Conservation (phyloP, 2,329 filamentous ascomycete genomes). For the Hypoxylon sp. region DNA sequence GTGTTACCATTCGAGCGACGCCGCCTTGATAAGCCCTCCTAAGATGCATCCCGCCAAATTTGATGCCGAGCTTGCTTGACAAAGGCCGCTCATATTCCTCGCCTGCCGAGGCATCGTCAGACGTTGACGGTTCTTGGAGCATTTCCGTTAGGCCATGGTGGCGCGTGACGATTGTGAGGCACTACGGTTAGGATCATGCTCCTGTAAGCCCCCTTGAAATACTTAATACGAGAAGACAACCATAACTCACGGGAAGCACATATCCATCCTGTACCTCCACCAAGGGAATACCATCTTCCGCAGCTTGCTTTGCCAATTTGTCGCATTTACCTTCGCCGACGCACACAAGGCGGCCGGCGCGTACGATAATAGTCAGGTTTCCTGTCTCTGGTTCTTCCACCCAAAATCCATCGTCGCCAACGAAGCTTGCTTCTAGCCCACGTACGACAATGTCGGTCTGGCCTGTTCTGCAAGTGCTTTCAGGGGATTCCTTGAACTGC, state of each 20-base stretch:
- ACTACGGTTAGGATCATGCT: conserved; percentile 19
- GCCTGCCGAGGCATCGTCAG: conserved; percentile 33
- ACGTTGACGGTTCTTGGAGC: conserved; percentile 41
- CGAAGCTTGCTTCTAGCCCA: conserved; percentile 29
- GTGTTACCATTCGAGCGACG: conserved; percentile 39
- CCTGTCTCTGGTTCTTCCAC: conserved; percentile 25
- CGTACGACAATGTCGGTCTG: conserved; percentile 35
- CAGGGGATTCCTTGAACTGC: conserved; percentile 3
- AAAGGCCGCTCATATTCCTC: conserved; percentile 31
- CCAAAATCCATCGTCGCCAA: conserved; percentile 26
- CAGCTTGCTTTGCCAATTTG: conserved; percentile 13
- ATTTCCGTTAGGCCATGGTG: conserved; percentile 39
- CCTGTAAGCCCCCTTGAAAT: conserved; percentile 9
- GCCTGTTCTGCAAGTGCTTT: conserved; percentile 27
- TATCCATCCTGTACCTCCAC: conserved; percentile 30
- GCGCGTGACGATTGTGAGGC: conserved; percentile 29
- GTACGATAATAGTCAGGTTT: conserved; percentile 36
- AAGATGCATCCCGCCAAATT: conserved; percentile 40
- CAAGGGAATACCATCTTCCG: conserved; percentile 14
- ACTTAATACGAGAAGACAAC: not conserved
- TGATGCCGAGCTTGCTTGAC: conserved; percentile 36
- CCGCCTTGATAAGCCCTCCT: conserved; percentile 34
- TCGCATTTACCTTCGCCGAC: conserved; percentile 33
- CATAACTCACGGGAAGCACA: conserved; percentile 29
- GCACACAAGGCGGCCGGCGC: conserved; percentile 31